These are phyloP conservation scores for Cladosporium sp. DNA, from an alignment of 2,329 filamentous ascomycete species.

Conservation along the genomic window DNA sequence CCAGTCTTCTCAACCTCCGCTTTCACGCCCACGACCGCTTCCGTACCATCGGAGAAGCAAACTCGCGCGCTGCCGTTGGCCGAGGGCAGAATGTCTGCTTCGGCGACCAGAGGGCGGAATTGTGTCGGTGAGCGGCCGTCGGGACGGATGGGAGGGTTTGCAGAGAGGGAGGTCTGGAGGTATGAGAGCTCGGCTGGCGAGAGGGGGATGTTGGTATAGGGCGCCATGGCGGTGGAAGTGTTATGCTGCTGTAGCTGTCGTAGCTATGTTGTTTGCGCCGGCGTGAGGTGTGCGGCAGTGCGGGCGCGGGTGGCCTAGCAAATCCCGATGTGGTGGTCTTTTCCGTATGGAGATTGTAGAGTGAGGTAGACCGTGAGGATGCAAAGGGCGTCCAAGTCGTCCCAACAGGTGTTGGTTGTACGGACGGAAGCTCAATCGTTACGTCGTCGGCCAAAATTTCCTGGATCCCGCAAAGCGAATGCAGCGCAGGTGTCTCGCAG, in stretches of 20 bases:
- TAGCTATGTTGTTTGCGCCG: background rate
- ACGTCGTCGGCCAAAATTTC: constrained; percentile 3
- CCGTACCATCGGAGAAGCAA: constrained; percentile 90
- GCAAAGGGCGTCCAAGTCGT: too few relatives aligned
- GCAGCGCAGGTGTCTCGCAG: too few relatives aligned
- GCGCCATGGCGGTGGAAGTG: constrained; percentile 50
- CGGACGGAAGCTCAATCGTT: background rate
- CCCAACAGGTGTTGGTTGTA: background rate
- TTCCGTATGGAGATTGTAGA: too few relatives aligned
- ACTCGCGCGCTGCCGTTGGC: constrained; percentile 91
- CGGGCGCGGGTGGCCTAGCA: background rate
- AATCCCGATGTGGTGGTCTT: too few relatives aligned
- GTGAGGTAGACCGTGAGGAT: too few relatives aligned
- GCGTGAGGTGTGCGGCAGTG: background rate
- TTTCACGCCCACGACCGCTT: constrained; percentile 93
- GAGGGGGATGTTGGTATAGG: constrained; percentile 61
- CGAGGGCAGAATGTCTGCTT: constrained; percentile 82
- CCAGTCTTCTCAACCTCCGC: constrained; percentile 80
- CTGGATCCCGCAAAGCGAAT: background rate
- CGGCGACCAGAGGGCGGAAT: constrained; percentile 85
- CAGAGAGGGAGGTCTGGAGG: constrained; percentile 79
- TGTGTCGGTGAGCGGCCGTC: constrained; percentile 79
- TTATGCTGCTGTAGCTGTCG: background rate
- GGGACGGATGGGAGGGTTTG: constrained; percentile 78
- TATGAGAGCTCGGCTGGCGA: constrained; percentile 96